Evolutionary conservation across 768 basidiomycete genomes (phyloP).

Genomic region (Pluteus cervinus): DNA sequence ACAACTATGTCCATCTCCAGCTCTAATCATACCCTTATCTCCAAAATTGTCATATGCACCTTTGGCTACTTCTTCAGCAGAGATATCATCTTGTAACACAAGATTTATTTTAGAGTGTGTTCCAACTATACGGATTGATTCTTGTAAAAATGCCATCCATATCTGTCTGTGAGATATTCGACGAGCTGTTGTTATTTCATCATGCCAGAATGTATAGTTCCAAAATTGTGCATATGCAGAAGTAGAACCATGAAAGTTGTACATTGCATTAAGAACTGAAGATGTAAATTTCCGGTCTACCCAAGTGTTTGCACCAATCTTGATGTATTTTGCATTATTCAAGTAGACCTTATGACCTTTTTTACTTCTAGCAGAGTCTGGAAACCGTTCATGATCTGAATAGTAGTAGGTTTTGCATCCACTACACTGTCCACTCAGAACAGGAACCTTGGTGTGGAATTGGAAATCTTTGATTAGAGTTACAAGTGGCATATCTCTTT

Average conservation of each 20-base stretch:
- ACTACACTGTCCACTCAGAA: not conserved
- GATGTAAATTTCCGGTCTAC: not conserved
- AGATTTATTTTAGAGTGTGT: constrained; percentile 1
- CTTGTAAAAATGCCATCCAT: constrained; percentile 4
- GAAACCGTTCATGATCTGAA: constrained; percentile 1
- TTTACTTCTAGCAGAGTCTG: not conserved
- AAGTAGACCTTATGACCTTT: constrained; percentile 1
- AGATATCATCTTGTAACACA: constrained; percentile 2
- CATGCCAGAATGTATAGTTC: constrained; percentile 9
- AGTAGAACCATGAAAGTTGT: constrained; percentile 2
- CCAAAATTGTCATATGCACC: constrained; percentile 5
- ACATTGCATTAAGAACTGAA: constrained; percentile 1
- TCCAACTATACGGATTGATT: constrained; percentile 1
- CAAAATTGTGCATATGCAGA: not conserved
- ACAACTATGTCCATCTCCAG: constrained; percentile 6
- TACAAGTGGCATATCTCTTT: constrained; percentile 1
- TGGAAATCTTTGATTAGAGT: constrained; percentile 1
- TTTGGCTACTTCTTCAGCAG: constrained; percentile 5
- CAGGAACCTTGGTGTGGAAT: not conserved
- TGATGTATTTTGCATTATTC: constrained; percentile 4
- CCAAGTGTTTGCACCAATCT: constrained; percentile 6
- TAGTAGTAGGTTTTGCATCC: constrained; percentile 3
- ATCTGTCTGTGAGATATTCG: not conserved
- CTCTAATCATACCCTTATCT: constrained; percentile 6
- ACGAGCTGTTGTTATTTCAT: constrained; percentile 2